Conservation (phyloP, 352 stramenopile genomes). For the Phytophthora tubulina region DNA sequence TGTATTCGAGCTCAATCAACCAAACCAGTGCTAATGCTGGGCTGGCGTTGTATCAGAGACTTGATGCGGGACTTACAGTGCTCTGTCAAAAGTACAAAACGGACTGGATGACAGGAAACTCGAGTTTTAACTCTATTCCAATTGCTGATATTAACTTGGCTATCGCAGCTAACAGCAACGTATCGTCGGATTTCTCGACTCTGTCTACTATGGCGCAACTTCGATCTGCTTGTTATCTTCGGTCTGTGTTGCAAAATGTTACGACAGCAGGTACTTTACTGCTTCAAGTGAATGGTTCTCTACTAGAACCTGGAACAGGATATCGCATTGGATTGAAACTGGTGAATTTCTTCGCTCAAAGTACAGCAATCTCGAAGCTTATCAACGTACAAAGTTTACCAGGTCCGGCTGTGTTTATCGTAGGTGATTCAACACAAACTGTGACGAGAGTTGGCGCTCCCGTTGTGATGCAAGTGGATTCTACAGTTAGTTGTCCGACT, state of each 20-base stretch:
- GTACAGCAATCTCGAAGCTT: conserved; percentile 27
- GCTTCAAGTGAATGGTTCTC: conserved; percentile 57
- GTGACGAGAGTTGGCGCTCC: conserved; percentile 49
- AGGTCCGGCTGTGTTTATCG: conserved; percentile 59
- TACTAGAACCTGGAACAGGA: conserved; percentile 43
- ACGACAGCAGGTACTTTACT: conserved; percentile 30
- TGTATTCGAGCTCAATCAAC: conserved; percentile 28
- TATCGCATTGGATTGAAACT: conserved; percentile 68
- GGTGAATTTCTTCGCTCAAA: conserved; percentile 67
- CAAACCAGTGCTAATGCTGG: conserved; percentile 17
- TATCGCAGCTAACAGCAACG: conserved; percentile 14
- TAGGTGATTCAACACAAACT: conserved; percentile 50
- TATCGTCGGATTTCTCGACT: conserved; percentile 31
- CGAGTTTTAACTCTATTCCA: conserved; percentile 35
- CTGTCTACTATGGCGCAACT: conserved; percentile 60
- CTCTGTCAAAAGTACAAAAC: conserved; percentile 63
- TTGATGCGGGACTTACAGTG: conserved; percentile 45
- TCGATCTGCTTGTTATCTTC: conserved; percentile 60
- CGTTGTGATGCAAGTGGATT: conserved; percentile 55
- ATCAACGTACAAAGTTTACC: conserved; percentile 53
- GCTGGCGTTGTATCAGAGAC: conserved; percentile 34
- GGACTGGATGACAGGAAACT: conserved; percentile 52
- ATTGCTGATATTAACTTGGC: conserved; percentile 40
- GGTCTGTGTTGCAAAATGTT: conserved; percentile 42
- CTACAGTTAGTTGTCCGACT: conserved; percentile 55